Conservation (phyloP, 106 monocot species). For the Dioscorea dumetorum region DNA sequence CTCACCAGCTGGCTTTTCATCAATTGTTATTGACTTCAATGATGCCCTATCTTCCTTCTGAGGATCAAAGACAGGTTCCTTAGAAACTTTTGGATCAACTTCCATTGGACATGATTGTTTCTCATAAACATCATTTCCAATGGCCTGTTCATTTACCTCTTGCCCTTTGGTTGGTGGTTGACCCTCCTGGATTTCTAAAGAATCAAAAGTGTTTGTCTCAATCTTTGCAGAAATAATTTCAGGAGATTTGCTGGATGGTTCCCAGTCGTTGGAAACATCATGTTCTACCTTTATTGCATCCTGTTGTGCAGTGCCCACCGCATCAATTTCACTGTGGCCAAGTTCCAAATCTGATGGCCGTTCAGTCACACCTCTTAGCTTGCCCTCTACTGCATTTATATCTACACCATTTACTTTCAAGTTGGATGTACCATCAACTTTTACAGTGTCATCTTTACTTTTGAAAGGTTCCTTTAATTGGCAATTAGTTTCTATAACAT, state of each 20-base stretch:
- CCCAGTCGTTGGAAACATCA: constrained; percentile 73
- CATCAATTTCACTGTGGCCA: constrained; percentile 51
- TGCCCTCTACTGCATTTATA: too few species aligned
- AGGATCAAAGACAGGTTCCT: constrained; percentile 5
- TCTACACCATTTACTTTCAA: too few species aligned
- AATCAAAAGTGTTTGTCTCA: constrained; percentile 4
- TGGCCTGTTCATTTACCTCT: constrained; percentile 5
- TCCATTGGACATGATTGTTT: constrained; percentile 16
- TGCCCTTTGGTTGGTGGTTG: constrained; percentile 8
- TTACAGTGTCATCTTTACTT: neutral
- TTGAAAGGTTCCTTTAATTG: neutral
- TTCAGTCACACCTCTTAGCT: neutral
- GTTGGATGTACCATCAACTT: neutral
- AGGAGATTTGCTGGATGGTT: constrained; percentile 53
- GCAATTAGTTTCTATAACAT: neutral
- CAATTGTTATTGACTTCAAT: constrained; percentile 1
- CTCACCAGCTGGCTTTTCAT: constrained; percentile 10
- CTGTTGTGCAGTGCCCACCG: constrained; percentile 59
- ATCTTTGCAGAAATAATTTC: constrained; percentile 26
- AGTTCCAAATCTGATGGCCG: constrained; percentile 1
- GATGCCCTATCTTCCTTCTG: constrained; percentile 11
- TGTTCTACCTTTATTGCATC: constrained; percentile 73
- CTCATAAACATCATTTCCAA: constrained; percentile 19
- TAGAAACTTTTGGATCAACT: constrained; percentile 13
- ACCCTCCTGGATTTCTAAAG: constrained; percentile 11